Percentiles rank a stretch among this genome's conserved stretches.
These are phyloP conservation scores for Protomyces macrosporus DNA, from an alignment of 1,139 yeast species.

Conservation along the genomic window DNA sequence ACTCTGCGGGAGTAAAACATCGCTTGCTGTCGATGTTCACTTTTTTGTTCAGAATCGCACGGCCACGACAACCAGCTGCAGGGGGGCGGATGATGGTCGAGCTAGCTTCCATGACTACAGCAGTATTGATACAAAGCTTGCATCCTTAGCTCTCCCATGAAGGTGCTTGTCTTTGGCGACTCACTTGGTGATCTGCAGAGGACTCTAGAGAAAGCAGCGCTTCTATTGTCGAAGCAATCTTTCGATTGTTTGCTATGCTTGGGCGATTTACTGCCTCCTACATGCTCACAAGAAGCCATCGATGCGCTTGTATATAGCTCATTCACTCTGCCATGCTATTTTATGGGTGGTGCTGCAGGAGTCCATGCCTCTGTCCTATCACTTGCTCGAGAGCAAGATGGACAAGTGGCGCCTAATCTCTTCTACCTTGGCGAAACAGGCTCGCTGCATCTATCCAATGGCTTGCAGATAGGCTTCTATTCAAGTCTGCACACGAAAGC, in stretches of 20 bases:
- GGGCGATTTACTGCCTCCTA: constrained; percentile 24
- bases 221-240: constrained; percentile 15
- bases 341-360: constrained; percentile 21
- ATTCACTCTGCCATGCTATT: constrained; percentile 24
- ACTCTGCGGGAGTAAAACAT: too few species aligned
- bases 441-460: constrained; percentile 12
- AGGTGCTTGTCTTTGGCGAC: constrained; percentile 24
- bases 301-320: constrained; percentile 3
- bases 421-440: constrained; percentile 24
- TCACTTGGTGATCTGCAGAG: constrained; percentile 15
- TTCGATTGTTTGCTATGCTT: constrained; percentile 27
- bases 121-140: too few species aligned
- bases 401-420: constrained; percentile 27
- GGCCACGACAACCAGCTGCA: too few species aligned
- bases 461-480: constrained; percentile 11
- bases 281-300: neutral
- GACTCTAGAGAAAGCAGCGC: constrained; percentile 22
- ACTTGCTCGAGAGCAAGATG: constrained; percentile 4
- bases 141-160: constrained; percentile 2
- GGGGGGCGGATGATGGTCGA: too few species aligned
- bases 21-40: too few species aligned
- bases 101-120: too few species aligned
- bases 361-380: constrained; percentile 17
- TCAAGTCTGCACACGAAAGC: neutral
- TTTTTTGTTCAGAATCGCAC: too few species aligned